Conservation (phyloP, 2,329 filamentous ascomycete genomes). For the Torrubiella hemipterigena region DNA sequence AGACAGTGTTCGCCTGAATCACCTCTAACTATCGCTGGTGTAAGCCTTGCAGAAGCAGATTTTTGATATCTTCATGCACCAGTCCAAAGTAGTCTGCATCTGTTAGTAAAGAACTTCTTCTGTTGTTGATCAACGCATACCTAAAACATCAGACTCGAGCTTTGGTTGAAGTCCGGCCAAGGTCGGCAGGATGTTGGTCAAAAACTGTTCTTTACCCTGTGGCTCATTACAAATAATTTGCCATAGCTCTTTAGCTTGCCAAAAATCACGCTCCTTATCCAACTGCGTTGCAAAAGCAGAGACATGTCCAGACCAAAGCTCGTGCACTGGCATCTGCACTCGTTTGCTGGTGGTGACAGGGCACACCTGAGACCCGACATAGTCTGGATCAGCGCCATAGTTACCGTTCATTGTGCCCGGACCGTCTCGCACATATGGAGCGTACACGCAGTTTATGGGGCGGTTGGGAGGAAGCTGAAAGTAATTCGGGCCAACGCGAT, state of each 20-base stretch:
- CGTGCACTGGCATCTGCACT: constrained; percentile 11
- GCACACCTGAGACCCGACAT: constrained; percentile 16
- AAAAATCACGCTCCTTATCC: constrained; percentile 10
- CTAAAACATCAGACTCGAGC: constrained; percentile 7
- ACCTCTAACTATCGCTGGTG: not conserved
- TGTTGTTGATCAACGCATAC: not conserved
- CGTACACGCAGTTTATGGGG: constrained; percentile 11
- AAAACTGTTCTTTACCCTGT: constrained; percentile 9
- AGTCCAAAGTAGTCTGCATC: not conserved
- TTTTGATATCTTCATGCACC: not conserved
- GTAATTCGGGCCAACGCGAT: constrained; percentile 43
- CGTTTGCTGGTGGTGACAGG: constrained; percentile 26
- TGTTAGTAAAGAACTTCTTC: not conserved
- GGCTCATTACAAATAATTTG: constrained; percentile 11
- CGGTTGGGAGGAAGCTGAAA: constrained; percentile 30
- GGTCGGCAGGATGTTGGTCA: constrained; percentile 11
- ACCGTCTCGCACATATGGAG: constrained; percentile 14
- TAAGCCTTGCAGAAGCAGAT: not conserved
- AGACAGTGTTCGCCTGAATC: not conserved
- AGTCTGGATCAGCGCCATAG: constrained; percentile 15
- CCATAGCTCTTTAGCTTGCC: constrained; percentile 12
- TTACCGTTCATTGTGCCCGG: constrained; percentile 13
- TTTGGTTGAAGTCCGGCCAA: constrained; percentile 8
- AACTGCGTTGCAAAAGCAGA: constrained; percentile 8
- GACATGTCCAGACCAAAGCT: constrained; percentile 11